These are phyloP conservation scores for Lipomyces spencermartinsiae DNA, from an alignment of 805 yeast species.

Conservation along the genomic window DNA sequence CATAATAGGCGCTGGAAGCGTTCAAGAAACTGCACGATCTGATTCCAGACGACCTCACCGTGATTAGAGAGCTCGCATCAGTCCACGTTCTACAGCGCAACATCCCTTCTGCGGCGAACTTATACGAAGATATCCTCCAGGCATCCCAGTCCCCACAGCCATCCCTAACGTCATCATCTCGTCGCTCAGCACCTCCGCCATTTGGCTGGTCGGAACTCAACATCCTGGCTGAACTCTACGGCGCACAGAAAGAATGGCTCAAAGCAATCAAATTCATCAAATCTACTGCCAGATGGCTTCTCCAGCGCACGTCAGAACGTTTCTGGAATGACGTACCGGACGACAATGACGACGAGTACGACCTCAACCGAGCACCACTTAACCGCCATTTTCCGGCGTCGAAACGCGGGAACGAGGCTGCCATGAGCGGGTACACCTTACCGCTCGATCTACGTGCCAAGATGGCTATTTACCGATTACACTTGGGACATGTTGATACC, in stretches of 20 bases:
- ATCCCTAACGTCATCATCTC: conserved; percentile 42
- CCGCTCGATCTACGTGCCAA: conserved; percentile 90
- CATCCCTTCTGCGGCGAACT: conserved; percentile 39
- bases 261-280: conserved; percentile 71
- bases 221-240: conserved; percentile 78
- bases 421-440: conserved; percentile 49
- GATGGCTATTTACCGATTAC: conserved; percentile 74
- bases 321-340: conserved; percentile 70
- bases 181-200: conserved; percentile 66
- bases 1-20: conserved; percentile 64
- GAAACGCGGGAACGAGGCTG: conserved; percentile 43
- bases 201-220: conserved; percentile 92
- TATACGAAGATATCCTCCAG: conserved; percentile 41
- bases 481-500: conserved; percentile 66
- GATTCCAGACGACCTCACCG: conserved; percentile 65
- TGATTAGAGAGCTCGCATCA: conserved; percentile 65
- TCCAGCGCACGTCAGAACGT: conserved; percentile 63
- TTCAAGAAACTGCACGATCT: conserved; percentile 62
- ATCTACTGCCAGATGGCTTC: conserved; percentile 82
- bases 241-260: conserved; percentile 67
- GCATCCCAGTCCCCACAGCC: conserved; percentile 25
- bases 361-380: conserved; percentile 36
- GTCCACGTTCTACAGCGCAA: conserved; percentile 47
- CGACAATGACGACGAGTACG: conserved; percentile 63
- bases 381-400: conserved; percentile 34